Conservation (phyloP, 331 rosid genomes). For the Pyrus hybrid region DNA sequence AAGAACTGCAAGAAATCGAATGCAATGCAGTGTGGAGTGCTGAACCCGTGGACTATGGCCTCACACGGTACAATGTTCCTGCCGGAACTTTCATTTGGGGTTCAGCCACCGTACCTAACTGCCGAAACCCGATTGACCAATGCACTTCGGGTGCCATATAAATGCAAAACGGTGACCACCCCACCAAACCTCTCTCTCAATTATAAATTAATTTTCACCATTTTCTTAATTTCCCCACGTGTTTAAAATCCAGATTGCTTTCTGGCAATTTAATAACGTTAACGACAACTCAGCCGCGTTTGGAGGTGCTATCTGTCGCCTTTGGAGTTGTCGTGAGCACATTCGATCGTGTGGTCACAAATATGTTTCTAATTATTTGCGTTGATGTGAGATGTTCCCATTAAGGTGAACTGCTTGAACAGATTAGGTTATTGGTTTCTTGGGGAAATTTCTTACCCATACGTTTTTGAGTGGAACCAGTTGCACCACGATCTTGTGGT, state of each 20-base stretch:
- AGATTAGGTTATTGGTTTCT: neutral
- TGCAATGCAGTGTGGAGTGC: neutral
- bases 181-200: neutral
- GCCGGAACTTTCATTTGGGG: neutral
- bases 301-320: neutral
- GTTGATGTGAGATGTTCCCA: neutral
- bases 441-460: neutral
- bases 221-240: slow-evolving; percentile 11
- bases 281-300: neutral
- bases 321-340: neutral
- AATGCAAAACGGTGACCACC: neutral
- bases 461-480: no score
- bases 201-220: neutral
- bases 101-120: neutral
- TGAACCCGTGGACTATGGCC: neutral
- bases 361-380: neutral
- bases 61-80: no score
- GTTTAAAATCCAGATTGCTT: neutral
- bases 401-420: neutral
- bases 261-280: neutral
- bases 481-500: no score
- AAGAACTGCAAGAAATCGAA: neutral
- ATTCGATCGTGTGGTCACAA: neutral
- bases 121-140: neutral
- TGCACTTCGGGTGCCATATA: neutral